Evolutionary conservation across 192 early-diverging fungal genomes (phyloP), one percentile per base, ranked within the genome.

Genomic region (Gonapodya prolifera): DNA sequence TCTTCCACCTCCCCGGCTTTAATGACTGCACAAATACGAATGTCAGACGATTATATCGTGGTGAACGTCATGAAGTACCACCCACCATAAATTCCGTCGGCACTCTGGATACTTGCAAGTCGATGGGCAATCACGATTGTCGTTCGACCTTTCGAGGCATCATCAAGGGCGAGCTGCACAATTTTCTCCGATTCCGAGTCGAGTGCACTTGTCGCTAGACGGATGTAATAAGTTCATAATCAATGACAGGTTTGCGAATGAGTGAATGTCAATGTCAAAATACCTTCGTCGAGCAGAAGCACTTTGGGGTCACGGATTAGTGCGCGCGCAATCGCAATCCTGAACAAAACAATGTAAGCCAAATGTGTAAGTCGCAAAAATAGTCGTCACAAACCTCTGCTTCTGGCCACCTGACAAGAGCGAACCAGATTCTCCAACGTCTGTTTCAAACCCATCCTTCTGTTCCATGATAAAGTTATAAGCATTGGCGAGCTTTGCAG

Each of bases 201-300:
- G 71, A n/a, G n/a, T n/a, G n/a, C n/a, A n/a, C 31, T 18, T 2
- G 32, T 73, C 28, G 28, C 28, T n/a, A n/a, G n/a, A n/a, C n/a
- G 18, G 18, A 18, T 8, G 18, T 32, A 73, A 16, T 29, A 29
- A 32, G 31, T 30, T 73, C 71, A 73, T 2, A 73, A 32, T 73
- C 71, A 69, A 69, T 69, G 45, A n/a, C 45, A n/a, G n/a, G n/a
- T 8, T 8, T n/a, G 45, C 8, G 45, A 69, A 8, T 8, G 13
- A 69, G 13, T 96, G 93, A n/a, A n/a, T n/a, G n/a, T n/a, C 34
- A 96, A 80, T 0, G 94, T 92, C 2, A 87, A 89, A 0, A 93
- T 94, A 0, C 93, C 94, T 83, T 96, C 96, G 77, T 98, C 96
- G 33, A 98, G 84, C 35, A 96, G 80, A 70, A 97, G 80, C 16